A percentile compares a stretch with the other conserved stretches of the same genome.
phyloP scores from a whole-genome alignment of 805 yeast species.

The Kodamaea hsintzibuensis region DNA sequence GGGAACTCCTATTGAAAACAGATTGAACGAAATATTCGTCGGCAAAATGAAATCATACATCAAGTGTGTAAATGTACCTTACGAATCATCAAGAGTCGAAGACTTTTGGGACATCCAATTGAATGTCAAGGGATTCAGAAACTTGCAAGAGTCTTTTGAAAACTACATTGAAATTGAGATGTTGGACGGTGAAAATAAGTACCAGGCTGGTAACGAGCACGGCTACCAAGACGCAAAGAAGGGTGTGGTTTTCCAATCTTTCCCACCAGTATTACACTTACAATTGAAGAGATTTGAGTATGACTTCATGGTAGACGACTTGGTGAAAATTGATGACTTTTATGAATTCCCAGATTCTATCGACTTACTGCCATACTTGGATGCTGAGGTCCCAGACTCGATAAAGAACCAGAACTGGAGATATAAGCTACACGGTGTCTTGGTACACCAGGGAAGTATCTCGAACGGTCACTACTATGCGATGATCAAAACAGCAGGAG shows the following conservation, averaged over 20 bases:
- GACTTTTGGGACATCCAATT: slow-evolving; percentile 98
- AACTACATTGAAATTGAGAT: slow-evolving; percentile 88
- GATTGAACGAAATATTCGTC: slow-evolving; percentile 77
- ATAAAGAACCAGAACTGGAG: slow-evolving; percentile 60
- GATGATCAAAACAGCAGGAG: slow-evolving; percentile 75
- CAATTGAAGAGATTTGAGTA: slow-evolving; percentile 94
- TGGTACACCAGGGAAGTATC: slow-evolving; percentile 94
- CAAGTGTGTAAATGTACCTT: slow-evolving; percentile 89
- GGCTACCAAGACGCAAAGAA: slow-evolving; percentile 96
- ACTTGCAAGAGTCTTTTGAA: slow-evolving; percentile 72
- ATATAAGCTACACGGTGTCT: slow-evolving; percentile 86
- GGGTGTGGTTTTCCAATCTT: slow-evolving; percentile 87
- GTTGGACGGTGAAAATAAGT: slow-evolving; percentile 92
- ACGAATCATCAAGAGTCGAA: slow-evolving; percentile 87
- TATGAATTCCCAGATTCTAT: slow-evolving; percentile 85
- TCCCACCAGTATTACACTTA: slow-evolving; percentile 91
- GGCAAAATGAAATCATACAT: slow-evolving; percentile 96
- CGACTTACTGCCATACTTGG: slow-evolving; percentile 78
- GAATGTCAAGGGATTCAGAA: slow-evolving; percentile 81
- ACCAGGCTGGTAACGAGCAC: slow-evolving; percentile 78
- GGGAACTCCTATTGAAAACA: slow-evolving; percentile 64
- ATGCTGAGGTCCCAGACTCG: slow-evolving; percentile 48
- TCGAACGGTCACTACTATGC: slow-evolving; percentile 97
- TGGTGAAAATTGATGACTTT: slow-evolving; percentile 89
- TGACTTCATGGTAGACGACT: slow-evolving; percentile 83